phyloP scores from a whole-genome alignment of 805 yeast species.

The Candida boidinii region DNA sequence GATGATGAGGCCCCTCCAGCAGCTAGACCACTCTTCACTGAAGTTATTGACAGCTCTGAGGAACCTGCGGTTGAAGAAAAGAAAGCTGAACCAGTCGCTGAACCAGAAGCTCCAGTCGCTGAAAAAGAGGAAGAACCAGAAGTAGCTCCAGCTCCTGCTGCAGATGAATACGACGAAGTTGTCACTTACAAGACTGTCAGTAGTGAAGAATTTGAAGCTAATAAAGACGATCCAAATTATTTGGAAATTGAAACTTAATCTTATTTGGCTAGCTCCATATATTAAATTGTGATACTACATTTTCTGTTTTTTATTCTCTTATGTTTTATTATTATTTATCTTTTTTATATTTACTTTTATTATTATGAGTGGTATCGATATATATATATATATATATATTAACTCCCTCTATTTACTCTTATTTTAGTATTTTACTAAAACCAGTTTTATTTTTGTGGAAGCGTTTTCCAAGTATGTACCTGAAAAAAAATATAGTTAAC shows the following conservation, averaged over 20 bases:
- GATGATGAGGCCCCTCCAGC: not conserved
- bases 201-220: conserved; percentile 34
- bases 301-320: not conserved
- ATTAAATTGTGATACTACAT: not conserved
- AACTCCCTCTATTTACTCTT: too few relatives aligned
- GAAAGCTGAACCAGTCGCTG: too few relatives aligned
- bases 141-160: conserved; percentile 4
- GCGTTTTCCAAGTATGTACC: too few relatives aligned
- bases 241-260: conserved; percentile 24
- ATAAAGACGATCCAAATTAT: conserved; percentile 42
- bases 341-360: not conserved
- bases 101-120: conserved; percentile 1
- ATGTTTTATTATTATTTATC: not conserved
- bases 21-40: conserved; percentile 23
- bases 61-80: conserved; percentile 6
- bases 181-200: conserved; percentile 40
- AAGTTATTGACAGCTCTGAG: conserved; percentile 18
- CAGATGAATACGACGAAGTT: conserved; percentile 23
- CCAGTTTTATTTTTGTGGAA: too few relatives aligned
- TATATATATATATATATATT: too few relatives aligned
- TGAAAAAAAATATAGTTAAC: too few relatives aligned
- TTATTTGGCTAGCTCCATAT: not conserved
- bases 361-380: too few relatives aligned
- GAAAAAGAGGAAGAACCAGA: conserved; percentile 1
- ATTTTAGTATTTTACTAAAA: too few relatives aligned